Conservation (phyloP, 352 stramenopile species). For the Blastocystis sp. region DNA sequence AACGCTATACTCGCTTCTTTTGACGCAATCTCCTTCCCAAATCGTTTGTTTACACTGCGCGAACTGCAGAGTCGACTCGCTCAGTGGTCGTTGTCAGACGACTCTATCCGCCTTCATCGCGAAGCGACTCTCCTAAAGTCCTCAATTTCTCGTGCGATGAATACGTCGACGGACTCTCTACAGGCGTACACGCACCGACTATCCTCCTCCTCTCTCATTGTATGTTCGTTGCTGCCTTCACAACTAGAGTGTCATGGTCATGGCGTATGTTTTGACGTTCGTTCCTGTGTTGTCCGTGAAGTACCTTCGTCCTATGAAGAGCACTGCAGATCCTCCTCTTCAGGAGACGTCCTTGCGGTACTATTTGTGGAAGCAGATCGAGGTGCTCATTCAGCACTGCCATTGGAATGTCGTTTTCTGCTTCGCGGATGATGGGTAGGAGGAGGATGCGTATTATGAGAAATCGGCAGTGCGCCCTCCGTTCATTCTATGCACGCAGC, state of each 20-base stretch:
- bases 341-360: conserved; percentile 3
- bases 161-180: background rate
- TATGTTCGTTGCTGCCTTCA: background rate
- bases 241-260: background rate
- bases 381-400: background rate
- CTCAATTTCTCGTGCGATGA: background rate
- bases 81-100: background rate
- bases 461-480: no score
- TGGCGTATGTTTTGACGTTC: background rate
- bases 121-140: background rate
- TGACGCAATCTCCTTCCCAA: background rate
- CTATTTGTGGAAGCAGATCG: background rate
- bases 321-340: no score
- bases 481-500: background rate
- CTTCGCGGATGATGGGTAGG: background rate
- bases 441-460: background rate
- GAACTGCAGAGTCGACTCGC: background rate
- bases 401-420: background rate
- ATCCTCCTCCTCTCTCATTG: background rate
- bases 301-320: background rate
- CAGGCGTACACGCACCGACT: background rate
- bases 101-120: background rate
- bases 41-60: background rate
- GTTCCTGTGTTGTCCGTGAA: background rate
- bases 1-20: background rate